Conservation (phyloP, 345 rosid genomes). For the Citrus australasica region DNA sequence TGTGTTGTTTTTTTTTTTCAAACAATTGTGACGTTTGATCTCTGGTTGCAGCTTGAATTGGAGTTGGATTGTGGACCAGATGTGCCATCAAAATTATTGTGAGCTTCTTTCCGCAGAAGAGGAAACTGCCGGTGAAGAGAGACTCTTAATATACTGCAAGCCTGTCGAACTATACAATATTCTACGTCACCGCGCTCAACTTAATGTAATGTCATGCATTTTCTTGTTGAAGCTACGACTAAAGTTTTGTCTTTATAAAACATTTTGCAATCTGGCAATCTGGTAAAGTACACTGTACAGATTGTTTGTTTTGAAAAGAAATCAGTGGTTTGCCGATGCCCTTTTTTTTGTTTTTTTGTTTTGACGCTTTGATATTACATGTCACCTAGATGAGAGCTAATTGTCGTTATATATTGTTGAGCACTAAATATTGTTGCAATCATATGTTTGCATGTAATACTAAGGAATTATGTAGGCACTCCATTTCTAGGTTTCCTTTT, state of each 20-base stretch:
- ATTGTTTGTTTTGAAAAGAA: not conserved
- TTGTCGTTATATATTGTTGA: not conserved
- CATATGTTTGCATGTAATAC: not conserved
- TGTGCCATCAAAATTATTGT: slow-evolving; percentile 72
- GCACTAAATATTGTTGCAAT: not conserved
- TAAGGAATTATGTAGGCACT: not conserved
- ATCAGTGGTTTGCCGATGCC: not conserved
- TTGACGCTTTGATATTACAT: not conserved
- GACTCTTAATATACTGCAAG: slow-evolving; percentile 70
- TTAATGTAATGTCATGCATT: slow-evolving; percentile 41
- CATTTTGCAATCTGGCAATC: not conserved
- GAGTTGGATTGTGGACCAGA: slow-evolving; percentile 24
- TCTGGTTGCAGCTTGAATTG: slow-evolving; percentile 5
- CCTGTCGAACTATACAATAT: slow-evolving; percentile 80
- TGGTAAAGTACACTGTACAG: not conserved
- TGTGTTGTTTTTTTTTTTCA: not conserved
- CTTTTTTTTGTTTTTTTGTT: not conserved
- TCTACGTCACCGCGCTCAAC: slow-evolving; percentile 53
- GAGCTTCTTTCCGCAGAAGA: slow-evolving; percentile 61
- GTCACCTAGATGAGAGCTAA: not conserved
- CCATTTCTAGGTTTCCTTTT: not conserved
- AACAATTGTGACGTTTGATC: not conserved
- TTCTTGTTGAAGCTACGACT: slow-evolving; percentile 2
- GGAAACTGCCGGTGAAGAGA: slow-evolving; percentile 61
- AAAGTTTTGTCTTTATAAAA: not conserved